Evolutionary conservation across 2,329 filamentous ascomycete genomes (phyloP), one percentile per base, ranked within the genome.

Genomic region (Penicillium sp.): DNA sequence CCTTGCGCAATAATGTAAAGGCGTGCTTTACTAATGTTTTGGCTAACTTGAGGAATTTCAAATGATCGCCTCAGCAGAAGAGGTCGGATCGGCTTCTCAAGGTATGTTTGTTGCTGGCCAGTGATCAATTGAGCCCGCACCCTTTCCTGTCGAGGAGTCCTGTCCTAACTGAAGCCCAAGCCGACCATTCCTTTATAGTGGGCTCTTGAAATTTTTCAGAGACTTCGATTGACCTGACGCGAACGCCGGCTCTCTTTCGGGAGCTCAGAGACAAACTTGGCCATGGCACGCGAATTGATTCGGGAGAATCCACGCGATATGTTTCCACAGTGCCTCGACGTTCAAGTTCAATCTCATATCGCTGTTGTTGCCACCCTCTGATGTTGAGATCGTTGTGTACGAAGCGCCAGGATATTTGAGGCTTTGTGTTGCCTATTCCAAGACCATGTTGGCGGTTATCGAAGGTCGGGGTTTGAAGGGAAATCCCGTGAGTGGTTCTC

Each of bases 1-100:
- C 58, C 58, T 17, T 59, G 58, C 1, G 58, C 42, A 17, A 51
- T 59, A 12, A 55, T 35, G 40, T 59, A 59, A 10, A 59, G 58
- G 2, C 58, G 53, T 10, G 58, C 58, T 15, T 28, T 19, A 1
- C 10, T 12, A 2, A 59, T 42, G 2, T 2, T 40, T 35, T 15
- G 9, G 10, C 17, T 15, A 5, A 9, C 4, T 24, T 35, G 0
- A 1, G 50, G 22, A 19, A 37, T n/a, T n/a, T 9, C 19, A 19
- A 59, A 59, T 7, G 50, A 15, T 13, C 51, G 28, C 24, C 51
- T 54, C 5, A 59, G 22, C 3, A 47, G 40, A 24, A 54, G 28
- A 38, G 58, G 58, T 10, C 42, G 58, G 47, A 59, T 59, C 6
- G 58, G 50, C 30, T 33, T 35, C 28, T 55, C 58, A 1, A 33